Evolutionary conservation across 441 rosid species (phyloP).

Genomic region (Corymbia calophylla): DNA sequence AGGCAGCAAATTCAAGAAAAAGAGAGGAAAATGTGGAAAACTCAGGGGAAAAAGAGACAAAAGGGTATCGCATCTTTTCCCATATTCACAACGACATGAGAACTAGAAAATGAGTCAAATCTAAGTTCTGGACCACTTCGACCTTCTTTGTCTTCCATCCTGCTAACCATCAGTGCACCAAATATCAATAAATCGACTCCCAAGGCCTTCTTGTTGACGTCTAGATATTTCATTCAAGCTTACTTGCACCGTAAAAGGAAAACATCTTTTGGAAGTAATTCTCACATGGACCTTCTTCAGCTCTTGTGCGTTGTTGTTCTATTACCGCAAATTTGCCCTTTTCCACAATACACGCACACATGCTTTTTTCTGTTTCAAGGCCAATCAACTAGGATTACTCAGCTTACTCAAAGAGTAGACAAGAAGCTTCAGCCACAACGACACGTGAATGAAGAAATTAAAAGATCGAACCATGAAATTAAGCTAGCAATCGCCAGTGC

Average conservation of each 20-base stretch:
- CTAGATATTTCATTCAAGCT: neutral
- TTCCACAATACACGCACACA: neutral
- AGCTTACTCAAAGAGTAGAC: neutral
- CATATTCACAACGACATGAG: neutral
- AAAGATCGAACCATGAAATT: neutral
- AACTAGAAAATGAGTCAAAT: neutral
- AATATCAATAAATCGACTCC: neutral
- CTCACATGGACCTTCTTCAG: neutral
- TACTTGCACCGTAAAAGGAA: neutral
- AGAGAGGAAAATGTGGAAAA: neutral
- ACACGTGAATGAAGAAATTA: neutral
- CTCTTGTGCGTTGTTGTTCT: neutral
- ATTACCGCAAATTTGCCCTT: neutral
- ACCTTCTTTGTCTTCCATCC: neutral
- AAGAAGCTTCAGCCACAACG: neutral
- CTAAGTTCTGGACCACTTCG: neutral
- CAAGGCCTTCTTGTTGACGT: neutral
- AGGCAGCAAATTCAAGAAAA: neutral
- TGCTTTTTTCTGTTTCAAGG: neutral
- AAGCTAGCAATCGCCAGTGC: neutral
- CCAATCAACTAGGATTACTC: neutral
- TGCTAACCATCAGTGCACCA: neutral
- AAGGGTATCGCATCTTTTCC: too few relatives aligned
- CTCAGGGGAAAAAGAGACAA: too few relatives aligned
- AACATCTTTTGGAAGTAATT: neutral